Conservation (phyloP, 2,329 filamentous ascomycete species). For the Chaetomiaceae sp. region DNA sequence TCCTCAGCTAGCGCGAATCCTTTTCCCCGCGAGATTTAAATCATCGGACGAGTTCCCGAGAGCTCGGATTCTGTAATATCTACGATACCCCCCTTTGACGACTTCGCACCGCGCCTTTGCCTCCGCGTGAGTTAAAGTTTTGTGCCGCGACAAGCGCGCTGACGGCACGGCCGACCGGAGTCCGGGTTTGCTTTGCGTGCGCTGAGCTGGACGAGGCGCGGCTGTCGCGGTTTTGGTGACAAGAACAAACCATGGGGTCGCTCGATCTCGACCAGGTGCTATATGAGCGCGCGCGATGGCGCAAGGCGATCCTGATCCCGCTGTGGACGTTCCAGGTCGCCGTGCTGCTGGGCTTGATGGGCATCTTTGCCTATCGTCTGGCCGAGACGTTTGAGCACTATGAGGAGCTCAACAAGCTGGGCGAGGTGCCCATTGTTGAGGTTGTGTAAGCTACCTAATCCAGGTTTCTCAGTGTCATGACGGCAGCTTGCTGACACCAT, state of each 20-base stretch:
- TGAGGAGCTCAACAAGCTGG: constrained; percentile 37
- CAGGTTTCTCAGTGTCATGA: neutral
- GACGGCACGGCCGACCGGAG: neutral
- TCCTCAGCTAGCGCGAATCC: no score
- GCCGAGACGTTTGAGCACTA: constrained; percentile 43
- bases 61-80: neutral
- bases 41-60: neutral
- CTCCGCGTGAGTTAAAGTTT: no score
- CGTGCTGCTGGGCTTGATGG: constrained; percentile 44
- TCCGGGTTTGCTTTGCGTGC: neutral
- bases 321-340: constrained; percentile 47
- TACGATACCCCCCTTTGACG: no score
- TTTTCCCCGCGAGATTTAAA: no score
- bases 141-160: neutral
- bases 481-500: neutral
- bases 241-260: constrained; percentile 20
- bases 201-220: neutral
- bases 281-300: constrained; percentile 51
- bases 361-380: constrained; percentile 51
- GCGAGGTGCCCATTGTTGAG: constrained; percentile 42
- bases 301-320: constrained; percentile 43
- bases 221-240: neutral
- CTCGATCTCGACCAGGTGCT: constrained; percentile 47
- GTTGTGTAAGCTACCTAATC: constrained; percentile 41
- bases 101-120: no score